Base-by-base conservation (phyloP, 2,329 filamentous ascomycete genomes). In the Ophiosphaerella korrae region DNA sequence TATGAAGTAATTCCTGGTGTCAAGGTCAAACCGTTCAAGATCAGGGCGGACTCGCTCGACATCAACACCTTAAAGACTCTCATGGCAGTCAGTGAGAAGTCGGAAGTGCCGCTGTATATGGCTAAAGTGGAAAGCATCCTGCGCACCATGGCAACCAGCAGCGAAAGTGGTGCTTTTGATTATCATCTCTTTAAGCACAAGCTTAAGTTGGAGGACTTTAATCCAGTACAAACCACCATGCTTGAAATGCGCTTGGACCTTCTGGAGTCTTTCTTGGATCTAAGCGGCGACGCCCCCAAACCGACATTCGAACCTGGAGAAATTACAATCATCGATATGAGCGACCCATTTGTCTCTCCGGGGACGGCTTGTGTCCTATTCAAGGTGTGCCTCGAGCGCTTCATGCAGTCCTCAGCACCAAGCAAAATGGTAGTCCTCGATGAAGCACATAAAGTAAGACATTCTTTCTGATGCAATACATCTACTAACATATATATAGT, bases 281-380 rank as follows among this genome's bases (percentile, higher is more conserved):
- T 60, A 7, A 33, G 46, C 1, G 53, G 55, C 5, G 53, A 38
- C 3, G 39, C 42, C 11, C 37, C 53, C 3, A 45, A 57, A 13
- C 60, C 62, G 11, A 13, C 37, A 1, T 65, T 55, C 14, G 45
- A 76, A 42, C 72, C 79, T 0, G 83, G 84, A 1, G 74, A 76
- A 9, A 71, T 89, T 0, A 88, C 84, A 0, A 87, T 90, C 42
- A 75, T 92, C 5, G 89, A 94, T 60, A 75, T 94, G 0, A 89
- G 84, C 0, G 90, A 88, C 64, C 86, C 88, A 0, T 90, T 87
- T 57, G 77, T 92, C 5, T 86, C 86, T 0, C 70, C 84, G 0
- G 82, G 85, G 21, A 84, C 82, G 33, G 88, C 88, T 0, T 93
- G 89, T 62, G 78, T 83, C 0, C 74, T 93, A 0, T 93, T 93